Evolutionary conservation across 2,329 filamentous ascomycete genomes (phyloP).

Genomic region (Diaporthe helianthi): DNA sequence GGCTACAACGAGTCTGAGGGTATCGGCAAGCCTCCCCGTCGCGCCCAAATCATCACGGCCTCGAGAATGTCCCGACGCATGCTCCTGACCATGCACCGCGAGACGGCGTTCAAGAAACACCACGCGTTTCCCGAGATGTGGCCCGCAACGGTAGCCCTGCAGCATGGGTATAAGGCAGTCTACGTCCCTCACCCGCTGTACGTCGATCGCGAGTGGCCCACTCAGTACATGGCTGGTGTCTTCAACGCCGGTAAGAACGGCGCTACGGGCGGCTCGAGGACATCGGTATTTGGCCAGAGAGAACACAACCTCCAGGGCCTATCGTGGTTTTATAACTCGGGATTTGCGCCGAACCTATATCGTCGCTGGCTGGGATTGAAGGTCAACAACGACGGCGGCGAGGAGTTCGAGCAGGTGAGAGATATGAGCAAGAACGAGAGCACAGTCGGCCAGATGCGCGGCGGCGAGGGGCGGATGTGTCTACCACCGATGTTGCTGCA

Average conservation of each 20-base stretch:
- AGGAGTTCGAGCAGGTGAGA: constrained; percentile 72
- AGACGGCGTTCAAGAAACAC: constrained; percentile 84
- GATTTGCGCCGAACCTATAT: constrained; percentile 83
- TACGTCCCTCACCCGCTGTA: constrained; percentile 90
- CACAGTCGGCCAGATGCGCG: constrained; percentile 59
- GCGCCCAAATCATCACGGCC: constrained; percentile 88
- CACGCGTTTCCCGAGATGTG: constrained; percentile 98
- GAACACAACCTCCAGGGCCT: constrained; percentile 89
- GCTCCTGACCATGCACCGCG: constrained; percentile 86
- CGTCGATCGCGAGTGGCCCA: constrained; percentile 86
- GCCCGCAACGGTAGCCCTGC: constrained; percentile 84
- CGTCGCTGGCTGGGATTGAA: constrained; percentile 84
- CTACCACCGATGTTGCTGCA: constrained; percentile 88
- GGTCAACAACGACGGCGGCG: constrained; percentile 80
- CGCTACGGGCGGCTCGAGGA: constrained; percentile 74
- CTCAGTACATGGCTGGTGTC: constrained; percentile 75
- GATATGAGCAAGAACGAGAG: constrained; percentile 59
- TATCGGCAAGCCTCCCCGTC: constrained; percentile 70
- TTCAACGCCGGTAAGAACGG: constrained; percentile 83
- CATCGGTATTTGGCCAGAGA: constrained; percentile 79
- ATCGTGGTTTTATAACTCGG: constrained; percentile 91
- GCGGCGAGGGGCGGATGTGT: constrained; percentile 87
- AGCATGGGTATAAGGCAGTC: constrained; percentile 92
- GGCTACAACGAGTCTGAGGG: constrained; percentile 74
- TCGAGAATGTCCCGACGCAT: constrained; percentile 82